These are phyloP conservation scores for Didymellaceae sp. DNA, from an alignment of 2,329 filamentous ascomycete species.

Conservation along the genomic window DNA sequence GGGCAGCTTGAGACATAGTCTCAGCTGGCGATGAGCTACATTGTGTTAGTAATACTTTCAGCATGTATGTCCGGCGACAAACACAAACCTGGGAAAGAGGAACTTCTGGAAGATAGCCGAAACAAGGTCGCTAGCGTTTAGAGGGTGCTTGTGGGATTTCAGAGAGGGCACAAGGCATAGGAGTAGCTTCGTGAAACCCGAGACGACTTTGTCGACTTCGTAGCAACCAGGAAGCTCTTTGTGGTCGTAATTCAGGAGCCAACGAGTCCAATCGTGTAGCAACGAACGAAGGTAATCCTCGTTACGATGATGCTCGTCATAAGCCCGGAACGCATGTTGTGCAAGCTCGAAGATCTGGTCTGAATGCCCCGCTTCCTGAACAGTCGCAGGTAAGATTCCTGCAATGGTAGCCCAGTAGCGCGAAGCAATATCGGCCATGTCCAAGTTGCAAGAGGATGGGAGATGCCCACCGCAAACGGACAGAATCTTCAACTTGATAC, in stretches of 20 bases:
- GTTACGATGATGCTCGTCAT: slow-evolving; percentile 43
- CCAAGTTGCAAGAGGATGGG: slow-evolving; percentile 41
- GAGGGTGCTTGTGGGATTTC: slow-evolving; percentile 49
- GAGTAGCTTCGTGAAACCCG: slow-evolving; percentile 52
- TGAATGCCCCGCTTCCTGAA: slow-evolving; percentile 32
- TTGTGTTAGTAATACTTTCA: not conserved
- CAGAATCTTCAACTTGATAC: slow-evolving; percentile 38
- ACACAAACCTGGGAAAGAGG: slow-evolving; percentile 40
- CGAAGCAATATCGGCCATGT: slow-evolving; percentile 36
- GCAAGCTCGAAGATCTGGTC: slow-evolving; percentile 46
- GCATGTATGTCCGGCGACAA: not conserved
- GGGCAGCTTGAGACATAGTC: not conserved
- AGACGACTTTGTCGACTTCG: slow-evolving; percentile 44
- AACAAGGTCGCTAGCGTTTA: slow-evolving; percentile 40
- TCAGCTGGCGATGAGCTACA: not conserved
- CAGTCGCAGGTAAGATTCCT: slow-evolving; percentile 36
- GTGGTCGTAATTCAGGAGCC: slow-evolving; percentile 44
- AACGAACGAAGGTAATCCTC: slow-evolving; percentile 39
- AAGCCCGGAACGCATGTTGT: slow-evolving; percentile 43
- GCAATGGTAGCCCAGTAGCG: slow-evolving; percentile 46
- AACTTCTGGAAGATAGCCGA: slow-evolving; percentile 45
- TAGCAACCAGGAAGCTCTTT: slow-evolving; percentile 45
- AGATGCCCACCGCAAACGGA: slow-evolving; percentile 46
- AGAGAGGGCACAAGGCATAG: slow-evolving; percentile 46
- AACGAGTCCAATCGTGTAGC: slow-evolving; percentile 40